Base-by-base conservation (phyloP, 768 basidiomycete species). In the Boletus eberwhitei region DNA sequence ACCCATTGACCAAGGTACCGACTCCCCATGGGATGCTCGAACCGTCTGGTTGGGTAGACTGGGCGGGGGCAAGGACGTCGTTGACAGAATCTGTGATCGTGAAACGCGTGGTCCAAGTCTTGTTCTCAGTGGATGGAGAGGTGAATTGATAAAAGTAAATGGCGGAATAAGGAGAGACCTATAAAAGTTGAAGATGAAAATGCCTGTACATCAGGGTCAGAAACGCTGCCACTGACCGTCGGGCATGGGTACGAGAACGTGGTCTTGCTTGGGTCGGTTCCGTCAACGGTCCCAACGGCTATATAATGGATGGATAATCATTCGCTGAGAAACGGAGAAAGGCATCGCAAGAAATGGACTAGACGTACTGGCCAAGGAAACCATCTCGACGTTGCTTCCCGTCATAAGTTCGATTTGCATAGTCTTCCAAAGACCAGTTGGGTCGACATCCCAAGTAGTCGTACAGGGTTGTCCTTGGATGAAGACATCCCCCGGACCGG, bases 101-200 rank as follows among this genome's bases (percentile, higher is more conserved):
- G 76, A 90, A 92, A 22, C 90, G 86, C 16, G 81, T 83, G 2
- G 88, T 88, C 90, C 90, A 93, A 22, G 63, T 59, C 64, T 74
- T 76, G 46, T 63, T 64, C 36, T 70, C 1, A 1, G 80, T 64
- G 7, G 57, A 62, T 0, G 78, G 71, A 1, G 81, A 70, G 16
- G 80, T 74, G 75, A 88, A 91, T 63, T 90, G 87, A 70, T 89
- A 89, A 75, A 91, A 92, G 74, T 90, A 92, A 59, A 91, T 83
- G 36, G 82, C 64, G 2, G 89, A 76, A 68, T 86, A 75, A 19
- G 81, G 79, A 19, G 72, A 73, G 37, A 91, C 87, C 85, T 87
- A 39, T 19, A 29, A 40, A 22, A 17, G 9, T 53, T 19, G 8
- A 48, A 47, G 14, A 35, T 31, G 21, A 22, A 19, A 11, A 41